Evolutionary conservation across 2,329 filamentous ascomycete genomes (phyloP).

Genomic region (Aspergillus persii): DNA sequence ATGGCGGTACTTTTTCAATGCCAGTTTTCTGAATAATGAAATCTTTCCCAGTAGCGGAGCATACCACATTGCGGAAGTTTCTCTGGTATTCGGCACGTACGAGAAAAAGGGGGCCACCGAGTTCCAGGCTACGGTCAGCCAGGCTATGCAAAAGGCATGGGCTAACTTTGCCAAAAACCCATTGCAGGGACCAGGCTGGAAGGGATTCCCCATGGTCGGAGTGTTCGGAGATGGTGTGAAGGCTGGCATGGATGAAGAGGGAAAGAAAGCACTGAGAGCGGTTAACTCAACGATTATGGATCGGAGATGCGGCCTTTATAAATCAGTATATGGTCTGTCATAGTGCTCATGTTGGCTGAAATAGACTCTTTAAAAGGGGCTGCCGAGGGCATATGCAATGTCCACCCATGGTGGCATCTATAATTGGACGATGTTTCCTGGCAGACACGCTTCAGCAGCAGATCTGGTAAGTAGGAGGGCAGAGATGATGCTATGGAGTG

Average conservation of each 20-base stretch:
- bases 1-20: conserved; percentile 32
- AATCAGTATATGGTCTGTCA: neutral
- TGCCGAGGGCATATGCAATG: too few relatives aligned
- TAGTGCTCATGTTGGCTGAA: too few relatives aligned
- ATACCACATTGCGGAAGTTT: conserved; percentile 37
- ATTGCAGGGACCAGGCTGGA: conserved; percentile 23
- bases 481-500: too few relatives aligned
- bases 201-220: conserved; percentile 10
- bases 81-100: conserved; percentile 29
- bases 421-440: too few relatives aligned
- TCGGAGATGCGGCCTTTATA: neutral
- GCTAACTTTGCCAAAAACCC: conserved; percentile 28
- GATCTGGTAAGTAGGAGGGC: too few relatives aligned
- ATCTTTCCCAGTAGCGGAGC: conserved; percentile 20
- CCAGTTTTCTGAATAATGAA: conserved; percentile 26
- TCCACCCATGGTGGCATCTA: too few relatives aligned
- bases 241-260: conserved; percentile 7
- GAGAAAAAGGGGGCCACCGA: conserved; percentile 15
- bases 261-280: conserved; percentile 6
- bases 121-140: conserved; percentile 18
- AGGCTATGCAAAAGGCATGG: conserved; percentile 26
- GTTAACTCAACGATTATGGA: neutral
- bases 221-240: conserved; percentile 16
- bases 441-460: too few relatives aligned
- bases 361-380: neutral